Evolutionary conservation across 1,284 basidiomycete species (phyloP), one percentile per base, ranked within the genome.

Genomic region (Entoloma clypeatum): DNA sequence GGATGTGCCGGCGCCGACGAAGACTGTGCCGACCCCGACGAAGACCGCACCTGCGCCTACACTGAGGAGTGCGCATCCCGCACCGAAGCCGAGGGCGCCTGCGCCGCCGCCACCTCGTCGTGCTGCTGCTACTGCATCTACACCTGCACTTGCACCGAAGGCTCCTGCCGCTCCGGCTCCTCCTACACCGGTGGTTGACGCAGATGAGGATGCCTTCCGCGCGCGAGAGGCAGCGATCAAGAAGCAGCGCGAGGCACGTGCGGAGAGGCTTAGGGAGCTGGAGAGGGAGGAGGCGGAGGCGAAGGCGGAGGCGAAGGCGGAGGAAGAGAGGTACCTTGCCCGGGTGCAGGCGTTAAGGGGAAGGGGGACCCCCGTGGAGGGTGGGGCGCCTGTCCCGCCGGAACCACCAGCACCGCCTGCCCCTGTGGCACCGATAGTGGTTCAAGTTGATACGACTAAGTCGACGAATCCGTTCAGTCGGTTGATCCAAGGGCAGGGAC

Each of bases 261-360:
- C 70, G 13, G 81, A 74, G 33, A 71, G 81, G 19, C 56, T 89
- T 34, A 74, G 79, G 35, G 72, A 77, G 52, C 69, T 91, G 4
- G 86, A 91, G 60, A 65, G 70, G 47, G 80, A 89, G 55, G 85
- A 89, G 52, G 79, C 81, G 54, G 82, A 86, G 54, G 60, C n/a
- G n/a, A n/a, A n/a, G n/a, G n/a, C n/a, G n/a, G n/a, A n/a, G n/a
- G n/a, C 77, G n/a, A 48, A 47, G 33, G 13, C 41, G n/a, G 51
- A 86, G 56, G 83, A 88, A 48, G 83, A 82, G 54, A 70, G 71
- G 35, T 73, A 77, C 41, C 59, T 75, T 43, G 71, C 69, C 2
- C 65, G 74, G 29, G 60, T 75, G 21, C 55, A 68, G 44, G 68
- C 71, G 8, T 57, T 77, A 57, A 75, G 72, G 44, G 57, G 69